A percentile compares a stretch with the other conserved stretches of the same genome.
Conservation (phyloP, 2,329 filamentous ascomycete species). For the Alternaria sp. region DNA sequence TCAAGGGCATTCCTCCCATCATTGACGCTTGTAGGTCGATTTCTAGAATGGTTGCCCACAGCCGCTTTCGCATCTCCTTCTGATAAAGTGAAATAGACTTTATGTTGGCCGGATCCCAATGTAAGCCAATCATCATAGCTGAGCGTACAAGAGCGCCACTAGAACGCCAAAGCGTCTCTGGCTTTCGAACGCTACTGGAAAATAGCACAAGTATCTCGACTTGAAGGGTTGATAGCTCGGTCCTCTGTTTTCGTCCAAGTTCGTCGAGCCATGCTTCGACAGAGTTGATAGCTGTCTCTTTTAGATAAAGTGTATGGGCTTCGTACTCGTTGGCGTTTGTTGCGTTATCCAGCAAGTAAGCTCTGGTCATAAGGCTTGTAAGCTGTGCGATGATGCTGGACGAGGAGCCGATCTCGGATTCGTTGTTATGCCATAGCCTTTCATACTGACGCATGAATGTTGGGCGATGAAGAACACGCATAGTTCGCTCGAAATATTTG, state of each 20-base stretch:
- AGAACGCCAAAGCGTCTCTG: conserved; percentile 32
- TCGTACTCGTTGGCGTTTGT: conserved; percentile 13
- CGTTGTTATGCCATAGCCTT: conserved; percentile 26
- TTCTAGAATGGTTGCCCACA: conserved; percentile 57
- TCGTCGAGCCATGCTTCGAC: conserved; percentile 34
- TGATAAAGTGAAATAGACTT: conserved; percentile 44
- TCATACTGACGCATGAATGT: conserved; percentile 37
- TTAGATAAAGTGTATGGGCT: conserved; percentile 22
- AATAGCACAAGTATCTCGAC: conserved; percentile 28
- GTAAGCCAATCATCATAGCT: conserved; percentile 55
- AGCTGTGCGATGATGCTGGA: conserved; percentile 36
- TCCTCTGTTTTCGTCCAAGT: conserved; percentile 30
- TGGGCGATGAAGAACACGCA: conserved; percentile 34
- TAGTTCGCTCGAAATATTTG: conserved; percentile 34
- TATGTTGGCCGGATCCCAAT: conserved; percentile 50
- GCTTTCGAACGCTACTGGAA: conserved; percentile 19
- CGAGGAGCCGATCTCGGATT: conserved; percentile 17
- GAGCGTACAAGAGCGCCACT: conserved; percentile 51
- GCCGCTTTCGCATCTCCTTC: conserved; percentile 53
- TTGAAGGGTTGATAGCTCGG: conserved; percentile 32
- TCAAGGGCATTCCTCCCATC: conserved; percentile 26
- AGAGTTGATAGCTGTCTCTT: conserved; percentile 22
- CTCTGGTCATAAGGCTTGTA: conserved; percentile 32
- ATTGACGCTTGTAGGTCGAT: conserved; percentile 46
- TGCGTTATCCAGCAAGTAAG: conserved; percentile 28